These are phyloP conservation scores for Pythium vanterpoolii DNA, from an alignment of 352 stramenopile species.

Conservation along the genomic window DNA sequence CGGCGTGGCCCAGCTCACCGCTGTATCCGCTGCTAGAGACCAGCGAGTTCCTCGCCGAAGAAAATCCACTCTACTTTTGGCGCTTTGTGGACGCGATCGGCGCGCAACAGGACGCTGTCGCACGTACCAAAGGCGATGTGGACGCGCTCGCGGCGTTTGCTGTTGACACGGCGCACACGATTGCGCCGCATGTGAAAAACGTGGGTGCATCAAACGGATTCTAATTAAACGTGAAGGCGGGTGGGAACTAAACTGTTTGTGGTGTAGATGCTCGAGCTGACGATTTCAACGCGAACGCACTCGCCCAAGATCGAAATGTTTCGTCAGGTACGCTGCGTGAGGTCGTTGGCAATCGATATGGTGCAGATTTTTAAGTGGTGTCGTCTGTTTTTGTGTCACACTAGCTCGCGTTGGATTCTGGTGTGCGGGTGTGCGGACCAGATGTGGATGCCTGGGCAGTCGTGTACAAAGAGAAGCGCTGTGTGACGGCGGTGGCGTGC, in stretches of 20 bases:
- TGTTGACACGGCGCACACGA: slow-evolving; percentile 45
- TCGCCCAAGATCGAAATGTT: slow-evolving; percentile 84
- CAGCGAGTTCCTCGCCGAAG: slow-evolving; percentile 78
- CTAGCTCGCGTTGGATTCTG: slow-evolving; percentile 68
- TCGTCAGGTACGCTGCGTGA: slow-evolving; percentile 41
- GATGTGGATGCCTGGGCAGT: slow-evolving; percentile 64
- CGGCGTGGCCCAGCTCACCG: slow-evolving; percentile 30
- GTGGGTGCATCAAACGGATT: slow-evolving; percentile 22
- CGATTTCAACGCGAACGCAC: slow-evolving; percentile 71
- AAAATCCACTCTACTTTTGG: slow-evolving; percentile 79
- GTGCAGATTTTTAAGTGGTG: not conserved
- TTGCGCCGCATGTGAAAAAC: slow-evolving; percentile 62
- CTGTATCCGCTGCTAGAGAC: slow-evolving; percentile 31
- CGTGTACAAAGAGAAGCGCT: slow-evolving; percentile 63
- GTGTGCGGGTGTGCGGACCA: slow-evolving; percentile 46
- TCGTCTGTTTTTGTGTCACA: not conserved
- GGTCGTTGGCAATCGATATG: too few relatives aligned
- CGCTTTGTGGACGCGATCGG: slow-evolving; percentile 56
- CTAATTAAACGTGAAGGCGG: not conserved
- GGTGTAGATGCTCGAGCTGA: slow-evolving; percentile 72
- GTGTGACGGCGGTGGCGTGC: slow-evolving; percentile 63
- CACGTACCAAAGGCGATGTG: slow-evolving; percentile 35
- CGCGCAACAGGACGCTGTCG: slow-evolving; percentile 30
- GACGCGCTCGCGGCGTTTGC: slow-evolving; percentile 50
- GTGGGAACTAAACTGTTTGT: not conserved